phyloP scores from a whole-genome alignment of 1,284 basidiomycete species.

The Ceratobasidium sp. region DNA sequence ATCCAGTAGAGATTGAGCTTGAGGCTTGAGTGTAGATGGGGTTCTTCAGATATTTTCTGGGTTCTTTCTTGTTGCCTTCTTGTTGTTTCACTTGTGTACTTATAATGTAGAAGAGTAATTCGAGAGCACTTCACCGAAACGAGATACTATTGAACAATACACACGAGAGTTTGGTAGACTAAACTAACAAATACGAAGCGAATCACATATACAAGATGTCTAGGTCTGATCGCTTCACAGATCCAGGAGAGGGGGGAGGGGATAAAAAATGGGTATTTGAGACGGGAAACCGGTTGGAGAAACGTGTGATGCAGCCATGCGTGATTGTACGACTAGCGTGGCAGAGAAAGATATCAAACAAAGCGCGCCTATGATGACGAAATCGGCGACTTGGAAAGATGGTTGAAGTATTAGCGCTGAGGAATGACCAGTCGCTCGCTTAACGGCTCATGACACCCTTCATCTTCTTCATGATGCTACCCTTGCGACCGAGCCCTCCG shows the following conservation, averaged over 20 bases:
- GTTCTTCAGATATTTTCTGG: no score
- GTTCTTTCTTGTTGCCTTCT: not conserved
- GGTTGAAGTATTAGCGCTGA: no score
- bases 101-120: not conserved
- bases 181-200: conserved; percentile 21
- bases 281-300: not conserved
- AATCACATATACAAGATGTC: conserved; percentile 39
- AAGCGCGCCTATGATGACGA: conserved; percentile 13
- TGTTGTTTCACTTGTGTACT: conserved; percentile 10
- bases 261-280: conserved; percentile 24
- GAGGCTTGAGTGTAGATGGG: conserved; percentile 6
- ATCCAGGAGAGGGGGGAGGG: conserved; percentile 1
- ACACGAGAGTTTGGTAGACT: not conserved
- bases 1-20: not conserved
- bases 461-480: conserved; percentile 45
- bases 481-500: conserved; percentile 31
- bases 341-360: conserved; percentile 25
- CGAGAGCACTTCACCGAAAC: conserved; percentile 34
- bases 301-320: conserved; percentile 25
- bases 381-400: conserved; percentile 10
- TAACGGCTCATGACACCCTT: conserved; percentile 46
- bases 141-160: conserved; percentile 39
- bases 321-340: conserved; percentile 22
- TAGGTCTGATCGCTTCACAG: conserved; percentile 29
- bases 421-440: not conserved